phyloP scores from a whole-genome alignment of 495 filamentous ascomycete genomes.

The Penicillium argentinense region DNA sequence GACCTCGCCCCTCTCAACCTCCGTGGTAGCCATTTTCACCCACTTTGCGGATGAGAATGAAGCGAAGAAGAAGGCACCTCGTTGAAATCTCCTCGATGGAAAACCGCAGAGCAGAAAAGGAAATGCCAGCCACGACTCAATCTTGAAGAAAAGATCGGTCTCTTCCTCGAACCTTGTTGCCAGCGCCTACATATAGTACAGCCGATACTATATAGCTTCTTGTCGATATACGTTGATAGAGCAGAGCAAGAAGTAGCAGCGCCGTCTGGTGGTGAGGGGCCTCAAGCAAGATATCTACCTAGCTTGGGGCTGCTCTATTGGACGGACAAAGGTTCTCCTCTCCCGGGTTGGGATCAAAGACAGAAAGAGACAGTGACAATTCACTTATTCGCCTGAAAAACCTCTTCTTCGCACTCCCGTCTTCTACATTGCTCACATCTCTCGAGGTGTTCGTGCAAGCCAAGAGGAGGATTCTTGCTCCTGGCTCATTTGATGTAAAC shows the following conservation, averaged over 20 bases:
- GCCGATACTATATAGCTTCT: conserved; percentile 64
- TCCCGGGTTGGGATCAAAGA: conserved; percentile 11
- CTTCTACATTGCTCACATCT: conserved; percentile 15
- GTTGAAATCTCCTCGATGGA: too few species aligned
- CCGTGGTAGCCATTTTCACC: too few species aligned
- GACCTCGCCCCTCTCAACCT: too few species aligned
- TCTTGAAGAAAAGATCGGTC: conserved; percentile 19
- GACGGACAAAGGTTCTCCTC: conserved; percentile 33
- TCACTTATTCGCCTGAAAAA: conserved; percentile 43
- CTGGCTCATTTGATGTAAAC: background rate
- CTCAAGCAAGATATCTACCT: conserved; percentile 41
- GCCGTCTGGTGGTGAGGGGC: conserved; percentile 36
- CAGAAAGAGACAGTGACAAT: conserved; percentile 41
- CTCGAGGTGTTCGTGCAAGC: conserved; percentile 8
- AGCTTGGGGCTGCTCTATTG: conserved; percentile 51
- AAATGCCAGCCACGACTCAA: too few species aligned
- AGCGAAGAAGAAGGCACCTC: too few species aligned
- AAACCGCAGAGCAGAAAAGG: too few species aligned
- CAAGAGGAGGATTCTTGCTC: conserved; percentile 11
- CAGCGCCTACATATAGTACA: conserved; percentile 51
- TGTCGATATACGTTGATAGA: conserved; percentile 68
- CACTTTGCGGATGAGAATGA: too few species aligned
- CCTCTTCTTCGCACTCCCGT: conserved; percentile 24
- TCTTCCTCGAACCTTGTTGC: conserved; percentile 31
- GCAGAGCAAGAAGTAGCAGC: conserved; percentile 54